Base-by-base conservation (phyloP, 1,284 basidiomycete genomes). In the Cutaneotrichosporon spelunceum region DNA sequence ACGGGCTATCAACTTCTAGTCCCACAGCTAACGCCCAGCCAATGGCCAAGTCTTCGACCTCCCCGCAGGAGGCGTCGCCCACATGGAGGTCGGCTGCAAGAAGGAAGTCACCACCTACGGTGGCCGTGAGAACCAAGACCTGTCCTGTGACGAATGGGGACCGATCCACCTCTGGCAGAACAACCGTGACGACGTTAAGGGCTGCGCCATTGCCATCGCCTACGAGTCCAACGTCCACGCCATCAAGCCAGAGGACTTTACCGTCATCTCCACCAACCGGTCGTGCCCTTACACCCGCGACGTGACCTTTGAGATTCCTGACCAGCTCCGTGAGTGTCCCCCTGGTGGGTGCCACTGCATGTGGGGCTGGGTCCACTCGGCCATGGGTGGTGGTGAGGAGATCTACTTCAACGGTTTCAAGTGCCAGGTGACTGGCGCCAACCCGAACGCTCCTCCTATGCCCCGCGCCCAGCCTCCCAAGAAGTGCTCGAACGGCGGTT, bases 241-340 rank as follows among this genome's bases (percentile, higher is more conserved):
- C 0, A 81, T 89, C 9, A 72, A 84, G 66, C 88, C 87, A 0
- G 83, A 83, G 53, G 87, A 89, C 76, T 86, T 90, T 65, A 81
- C 82, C 9, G 78, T 90, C 29, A 89, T 90, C 77, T 86, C 84
- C 62, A 82, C 87, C 33, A 89, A 89, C 72, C 84, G 87, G 33
- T 85, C 84, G 1, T 89, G 87, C 66, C 86, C 88, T 0, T 89
- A 86, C 86, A 79, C 78, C 53, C 81, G 85, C 29, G 66, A 70
- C 21, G 88, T 87, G n/a, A 81, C 83, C 57, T 90, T 89, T 68
- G 70, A 82, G 57, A 76, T 90, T n/a, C 88, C 88, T 0, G 80
- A 75, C 14, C 74, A 77, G 23, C 86, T 90, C 83, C 88, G 88
- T 0, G 80, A 84, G 24, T 90, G 88, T 70, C 85, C 56, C 8